A percentile compares a stretch with the other conserved stretches of the same genome.
Conservation (phyloP, 169 alveolate species). For the Cryptosporidium ryanae region DNA sequence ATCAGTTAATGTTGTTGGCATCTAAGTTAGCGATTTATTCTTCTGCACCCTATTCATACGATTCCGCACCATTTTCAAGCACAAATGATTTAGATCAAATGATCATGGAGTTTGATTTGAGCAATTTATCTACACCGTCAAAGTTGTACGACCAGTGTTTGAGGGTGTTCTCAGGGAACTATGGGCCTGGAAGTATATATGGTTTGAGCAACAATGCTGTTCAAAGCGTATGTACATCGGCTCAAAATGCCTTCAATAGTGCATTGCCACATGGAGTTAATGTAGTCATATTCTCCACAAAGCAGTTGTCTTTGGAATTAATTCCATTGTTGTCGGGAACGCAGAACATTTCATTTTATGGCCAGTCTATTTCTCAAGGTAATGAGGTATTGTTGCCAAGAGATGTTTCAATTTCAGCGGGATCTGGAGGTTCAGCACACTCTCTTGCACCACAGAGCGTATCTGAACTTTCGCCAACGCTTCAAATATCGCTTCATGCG, state of each 20-base stretch:
- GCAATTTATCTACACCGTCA: constrained; percentile 36
- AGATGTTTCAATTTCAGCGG: constrained; percentile 27
- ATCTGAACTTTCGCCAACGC: constrained; percentile 62
- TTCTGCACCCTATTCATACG: constrained; percentile 53
- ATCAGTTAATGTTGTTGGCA: constrained; percentile 27
- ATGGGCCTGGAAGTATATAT: constrained; percentile 68
- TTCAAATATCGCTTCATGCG: constrained; percentile 41
- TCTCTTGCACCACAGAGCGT: constrained; percentile 43
- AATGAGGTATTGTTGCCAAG: constrained; percentile 48
- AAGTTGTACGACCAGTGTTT: constrained; percentile 55
- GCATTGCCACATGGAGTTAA: constrained; percentile 73
- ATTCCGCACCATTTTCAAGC: constrained; percentile 53
- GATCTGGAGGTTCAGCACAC: neutral
- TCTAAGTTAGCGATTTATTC: constrained; percentile 57
- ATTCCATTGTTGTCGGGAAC: constrained; percentile 58
- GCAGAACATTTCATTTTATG: constrained; percentile 31
- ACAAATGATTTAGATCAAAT: constrained; percentile 63
- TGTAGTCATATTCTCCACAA: constrained; percentile 58
- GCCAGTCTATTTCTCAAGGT: neutral
- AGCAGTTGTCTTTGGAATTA: constrained; percentile 37
- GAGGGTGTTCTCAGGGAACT: constrained; percentile 13
- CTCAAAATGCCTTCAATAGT: constrained; percentile 24
- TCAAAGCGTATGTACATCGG: constrained; percentile 60
- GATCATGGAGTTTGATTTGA: constrained; percentile 38
- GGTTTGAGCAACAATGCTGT: constrained; percentile 55